Evolutionary conservation across 345 rosid genomes (phyloP).

Genomic region (Populus euphratica): DNA sequence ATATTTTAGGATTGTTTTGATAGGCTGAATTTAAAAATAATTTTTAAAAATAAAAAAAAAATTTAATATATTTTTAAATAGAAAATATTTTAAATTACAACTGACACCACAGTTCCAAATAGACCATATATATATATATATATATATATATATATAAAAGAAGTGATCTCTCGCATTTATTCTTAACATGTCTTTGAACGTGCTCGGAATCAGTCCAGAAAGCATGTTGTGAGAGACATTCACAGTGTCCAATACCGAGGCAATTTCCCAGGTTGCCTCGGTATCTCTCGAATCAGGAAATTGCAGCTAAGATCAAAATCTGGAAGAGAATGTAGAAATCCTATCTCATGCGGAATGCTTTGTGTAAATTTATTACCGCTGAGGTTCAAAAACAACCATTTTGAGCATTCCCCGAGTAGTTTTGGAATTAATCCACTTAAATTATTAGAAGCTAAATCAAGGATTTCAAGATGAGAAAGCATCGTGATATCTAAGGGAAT

Average conservation of each 20-base stretch:
- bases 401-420: conserved; percentile 3
- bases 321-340: not conserved
- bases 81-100: too few relatives aligned
- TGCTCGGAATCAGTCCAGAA: conserved; percentile 1
- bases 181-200: not conserved
- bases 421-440: conserved; percentile 2
- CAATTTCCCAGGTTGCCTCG: not conserved
- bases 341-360: conserved; percentile 3
- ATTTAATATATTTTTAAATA: too few relatives aligned
- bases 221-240: conserved; percentile 1
- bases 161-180: too few relatives aligned
- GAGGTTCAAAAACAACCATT: not conserved
- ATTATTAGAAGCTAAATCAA: conserved; percentile 12
- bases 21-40: too few relatives aligned
- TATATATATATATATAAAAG: too few relatives aligned
- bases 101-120: too few relatives aligned
- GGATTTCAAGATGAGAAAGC: not conserved
- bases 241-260: not conserved
- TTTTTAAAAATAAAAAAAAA: too few relatives aligned
- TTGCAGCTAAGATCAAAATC: conserved; percentile 9
- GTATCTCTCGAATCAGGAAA: conserved; percentile 1
- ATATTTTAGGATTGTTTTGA: too few relatives aligned
- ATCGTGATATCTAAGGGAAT: not conserved
- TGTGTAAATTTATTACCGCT: not conserved
- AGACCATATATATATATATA: too few relatives aligned